Evolutionary conservation across 2,329 filamentous ascomycete species (phyloP), one percentile per base, ranked within the genome.

Genomic region (Ophiosphaerella herpotricha): DNA sequence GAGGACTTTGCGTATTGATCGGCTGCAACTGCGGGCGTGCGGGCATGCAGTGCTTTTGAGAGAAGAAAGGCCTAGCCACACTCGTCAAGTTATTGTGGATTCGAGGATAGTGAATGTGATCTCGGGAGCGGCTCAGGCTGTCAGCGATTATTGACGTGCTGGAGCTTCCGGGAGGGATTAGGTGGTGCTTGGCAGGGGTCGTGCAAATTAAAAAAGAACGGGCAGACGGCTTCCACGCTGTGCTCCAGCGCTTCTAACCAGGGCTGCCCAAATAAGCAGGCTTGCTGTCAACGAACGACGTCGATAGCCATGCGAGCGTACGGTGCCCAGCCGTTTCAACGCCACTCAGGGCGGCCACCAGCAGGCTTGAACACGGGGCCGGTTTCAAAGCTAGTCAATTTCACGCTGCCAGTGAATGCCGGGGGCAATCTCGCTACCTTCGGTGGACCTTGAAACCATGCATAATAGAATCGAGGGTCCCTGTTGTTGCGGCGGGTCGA

Each of bases 341-440:
- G 61, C 64, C 58, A 63, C 64, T 58, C 53, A 61, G 40, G 52
- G 49, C 43, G 51, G 52, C 55, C 49, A 48, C 54, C 43, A 48
- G 43, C 51, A 26, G 57, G 49, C 61, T 58, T 59, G 52, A 58
- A 59, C 53, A 54, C 54, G 51, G 55, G 53, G 50, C 51, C 43
- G 52, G 57, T 62, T 62, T 36, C 44, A 43, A 39, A 29, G 46
- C 52, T 48, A 42, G 42, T 39, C 45, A 47, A 43, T 50, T 53
- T 46, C 44, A 49, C 38, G 51, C 46, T 40, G 48, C 50, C 26
- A 42, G 44, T 42, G 42, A 56, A 49, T 39, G 53, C 50, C 43
- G 46, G 46, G 50, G 26, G 40, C 40, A 57, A 52, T 53, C 39
- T 48, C 52, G 50, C 44, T 43, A 55, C 56, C 54, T 48, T 32